Conservation (phyloP, 495 filamentous ascomycete genomes). For the Sordaria brevicollis region DNA sequence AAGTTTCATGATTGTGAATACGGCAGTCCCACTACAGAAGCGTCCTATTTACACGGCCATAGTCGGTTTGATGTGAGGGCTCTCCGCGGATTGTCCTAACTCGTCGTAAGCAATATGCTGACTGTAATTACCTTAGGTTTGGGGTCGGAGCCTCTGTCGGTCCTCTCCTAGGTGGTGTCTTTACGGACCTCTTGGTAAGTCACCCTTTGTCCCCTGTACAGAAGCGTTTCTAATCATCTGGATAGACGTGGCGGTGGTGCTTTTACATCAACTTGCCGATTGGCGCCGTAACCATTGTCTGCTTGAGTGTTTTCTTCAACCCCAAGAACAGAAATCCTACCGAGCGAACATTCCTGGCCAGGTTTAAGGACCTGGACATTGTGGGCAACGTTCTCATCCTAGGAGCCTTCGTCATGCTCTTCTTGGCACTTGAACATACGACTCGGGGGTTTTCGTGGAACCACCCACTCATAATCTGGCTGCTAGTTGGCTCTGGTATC, state of each 20-base stretch:
- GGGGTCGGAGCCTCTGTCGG: constrained; percentile 33
- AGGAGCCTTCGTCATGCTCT: constrained; percentile 30
- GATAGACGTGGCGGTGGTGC: constrained; percentile 40
- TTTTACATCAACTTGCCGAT: constrained; percentile 45
- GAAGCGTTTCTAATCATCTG: neutral
- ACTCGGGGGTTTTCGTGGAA: constrained; percentile 36
- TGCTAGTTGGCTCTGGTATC: constrained; percentile 35
- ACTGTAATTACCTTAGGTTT: constrained; percentile 15
- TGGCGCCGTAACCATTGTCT: constrained; percentile 23
- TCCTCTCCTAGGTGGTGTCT: constrained; percentile 41
- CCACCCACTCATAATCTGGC: constrained; percentile 15
- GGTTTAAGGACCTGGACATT: constrained; percentile 36
- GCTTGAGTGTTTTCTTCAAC: constrained; percentile 33
- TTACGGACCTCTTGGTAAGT: constrained; percentile 34
- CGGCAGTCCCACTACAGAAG: constrained; percentile 33
- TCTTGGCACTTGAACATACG: constrained; percentile 41
- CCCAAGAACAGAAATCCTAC: constrained; percentile 15
- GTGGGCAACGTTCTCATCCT: constrained; percentile 37
- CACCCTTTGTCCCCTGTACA: neutral
- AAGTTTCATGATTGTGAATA: constrained; percentile 40
- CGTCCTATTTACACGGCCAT: constrained; percentile 34
- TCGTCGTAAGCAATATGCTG: constrained; percentile 28
- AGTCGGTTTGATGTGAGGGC: constrained; percentile 17
- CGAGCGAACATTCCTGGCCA: constrained; percentile 9
- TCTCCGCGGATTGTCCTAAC: neutral